A percentile compares a stretch with the other conserved stretches of the same genome.
phyloP scores from a whole-genome alignment of 1,139 yeast species.

The Nakaseomyces nivariensis region DNA sequence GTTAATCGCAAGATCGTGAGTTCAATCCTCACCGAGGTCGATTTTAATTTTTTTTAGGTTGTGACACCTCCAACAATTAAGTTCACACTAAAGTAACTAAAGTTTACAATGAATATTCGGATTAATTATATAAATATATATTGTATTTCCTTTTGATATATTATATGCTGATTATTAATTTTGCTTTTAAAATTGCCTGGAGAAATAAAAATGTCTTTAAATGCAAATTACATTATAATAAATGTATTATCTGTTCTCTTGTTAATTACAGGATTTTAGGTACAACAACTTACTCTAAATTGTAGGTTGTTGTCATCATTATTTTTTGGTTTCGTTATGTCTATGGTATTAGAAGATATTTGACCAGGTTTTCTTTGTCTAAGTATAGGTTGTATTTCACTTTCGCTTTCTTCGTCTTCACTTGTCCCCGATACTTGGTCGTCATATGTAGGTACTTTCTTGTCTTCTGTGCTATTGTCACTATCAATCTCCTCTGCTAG shows the following conservation, averaged over 20 bases:
- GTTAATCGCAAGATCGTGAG: slow-evolving; percentile 27
- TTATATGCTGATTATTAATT: too few species aligned
- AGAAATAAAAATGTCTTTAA: too few species aligned
- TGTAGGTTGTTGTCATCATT: background rate
- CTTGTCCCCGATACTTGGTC: background rate
- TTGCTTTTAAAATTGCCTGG: too few species aligned
- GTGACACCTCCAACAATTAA: too few species aligned
- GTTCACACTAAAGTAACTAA: too few species aligned
- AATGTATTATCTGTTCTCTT: background rate
- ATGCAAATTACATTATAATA: too few species aligned
- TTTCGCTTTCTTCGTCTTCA: slow-evolving; percentile 1
- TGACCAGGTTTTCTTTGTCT: slow-evolving; percentile 2
- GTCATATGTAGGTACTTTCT: background rate
- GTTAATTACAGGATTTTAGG: background rate
- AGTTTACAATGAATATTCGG: too few species aligned
- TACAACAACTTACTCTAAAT: slow-evolving; percentile 1
- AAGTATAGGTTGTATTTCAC: background rate
- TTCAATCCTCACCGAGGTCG: slow-evolving; percentile 26
- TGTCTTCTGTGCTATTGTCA: background rate
- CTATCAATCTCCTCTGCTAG: background rate
- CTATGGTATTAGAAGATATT: background rate
- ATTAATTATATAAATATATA: too few species aligned
- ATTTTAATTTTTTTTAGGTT: background rate
- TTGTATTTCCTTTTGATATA: too few species aligned
- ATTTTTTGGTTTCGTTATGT: slow-evolving; percentile 1